Evolutionary conservation across 2,329 filamentous ascomycete species (phyloP).

Genomic region (Helotiales sp.): DNA sequence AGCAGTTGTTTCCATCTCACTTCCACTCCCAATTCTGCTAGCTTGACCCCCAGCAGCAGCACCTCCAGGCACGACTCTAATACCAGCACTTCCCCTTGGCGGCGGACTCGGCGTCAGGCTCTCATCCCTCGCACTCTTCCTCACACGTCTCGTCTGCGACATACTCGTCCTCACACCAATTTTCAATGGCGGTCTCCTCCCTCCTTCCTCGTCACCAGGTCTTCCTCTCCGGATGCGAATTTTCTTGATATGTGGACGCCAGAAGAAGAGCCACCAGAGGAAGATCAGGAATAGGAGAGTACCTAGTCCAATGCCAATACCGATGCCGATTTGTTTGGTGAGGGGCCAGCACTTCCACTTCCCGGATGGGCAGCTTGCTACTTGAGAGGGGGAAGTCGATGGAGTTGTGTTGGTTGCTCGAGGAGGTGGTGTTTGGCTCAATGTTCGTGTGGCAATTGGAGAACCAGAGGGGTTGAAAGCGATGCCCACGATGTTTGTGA

Average conservation of each 20-base stretch:
- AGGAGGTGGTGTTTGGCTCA: slow-evolving; percentile 13
- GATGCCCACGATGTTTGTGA: slow-evolving; percentile 29
- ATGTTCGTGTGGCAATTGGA: slow-evolving; percentile 22
- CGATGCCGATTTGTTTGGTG: slow-evolving; percentile 12
- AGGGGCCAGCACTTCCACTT: slow-evolving; percentile 27
- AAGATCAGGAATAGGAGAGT: slow-evolving; percentile 3
- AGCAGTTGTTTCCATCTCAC: neutral
- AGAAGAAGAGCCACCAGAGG: slow-evolving; percentile 6
- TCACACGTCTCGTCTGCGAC: neutral
- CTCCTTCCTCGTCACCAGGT: neutral
- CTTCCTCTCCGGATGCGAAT: neutral
- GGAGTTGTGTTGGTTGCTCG: neutral
- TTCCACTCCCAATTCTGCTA: neutral
- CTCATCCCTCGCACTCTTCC: neutral
- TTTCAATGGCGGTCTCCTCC: neutral
- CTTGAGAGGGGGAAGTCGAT: neutral
- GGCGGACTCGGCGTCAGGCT: neutral
- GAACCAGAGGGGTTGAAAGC: slow-evolving; percentile 13
- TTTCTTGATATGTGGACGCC: neutral
- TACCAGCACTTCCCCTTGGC: neutral
- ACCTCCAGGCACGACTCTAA: neutral
- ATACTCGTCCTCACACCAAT: slow-evolving; percentile 1
- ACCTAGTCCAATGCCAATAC: slow-evolving; percentile 1
- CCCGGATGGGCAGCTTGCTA: slow-evolving; percentile 4
- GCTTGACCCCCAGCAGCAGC: too few species aligned